Evolutionary conservation across 371 early-diverging fungal species (phyloP).

Genomic region (Mucor plumbeus): DNA sequence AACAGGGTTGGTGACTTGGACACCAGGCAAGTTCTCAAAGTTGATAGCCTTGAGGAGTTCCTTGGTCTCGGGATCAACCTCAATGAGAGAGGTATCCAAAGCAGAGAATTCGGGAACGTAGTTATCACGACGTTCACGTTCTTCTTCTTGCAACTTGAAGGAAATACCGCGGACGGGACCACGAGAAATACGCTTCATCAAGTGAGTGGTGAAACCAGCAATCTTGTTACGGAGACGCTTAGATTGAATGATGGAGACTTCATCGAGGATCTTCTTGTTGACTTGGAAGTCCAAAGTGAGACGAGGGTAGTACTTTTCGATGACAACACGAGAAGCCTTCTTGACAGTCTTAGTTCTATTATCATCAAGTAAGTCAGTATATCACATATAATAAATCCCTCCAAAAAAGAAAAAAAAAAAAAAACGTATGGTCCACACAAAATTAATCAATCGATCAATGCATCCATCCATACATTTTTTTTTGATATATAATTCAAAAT

Average conservation of each 20-base stretch:
- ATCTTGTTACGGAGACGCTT: constrained; percentile 99
- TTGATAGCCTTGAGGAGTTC: constrained; percentile 93
- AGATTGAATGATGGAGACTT: constrained; percentile 97
- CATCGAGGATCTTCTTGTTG: constrained; percentile 99
- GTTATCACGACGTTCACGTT: constrained; percentile 99
- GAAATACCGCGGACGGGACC: constrained; percentile 99
- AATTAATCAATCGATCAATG: not conserved
- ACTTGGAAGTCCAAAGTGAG: constrained; percentile 99
- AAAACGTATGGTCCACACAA: not conserved
- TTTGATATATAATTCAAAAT: not conserved
- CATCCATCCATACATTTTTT: constrained; percentile 19
- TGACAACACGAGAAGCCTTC: constrained; percentile 99
- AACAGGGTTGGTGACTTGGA: constrained; percentile 63
- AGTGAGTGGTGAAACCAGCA: constrained; percentile 99
- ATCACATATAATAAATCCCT: not conserved
- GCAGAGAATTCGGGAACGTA: constrained; percentile 99
- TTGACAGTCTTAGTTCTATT: constrained; percentile 97
- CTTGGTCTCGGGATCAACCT: constrained; percentile 95
- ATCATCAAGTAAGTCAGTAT: not conserved
- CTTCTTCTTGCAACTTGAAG: constrained; percentile 99
- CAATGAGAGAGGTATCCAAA: constrained; percentile 91
- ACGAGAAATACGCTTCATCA: constrained; percentile 99
- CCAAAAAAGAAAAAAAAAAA: too few relatives aligned
- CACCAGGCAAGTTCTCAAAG: constrained; percentile 84
- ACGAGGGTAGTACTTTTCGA: constrained; percentile 99